phyloP scores from a whole-genome alignment of 2,329 filamentous ascomycete species.

The Sporothrix luriei region DNA sequence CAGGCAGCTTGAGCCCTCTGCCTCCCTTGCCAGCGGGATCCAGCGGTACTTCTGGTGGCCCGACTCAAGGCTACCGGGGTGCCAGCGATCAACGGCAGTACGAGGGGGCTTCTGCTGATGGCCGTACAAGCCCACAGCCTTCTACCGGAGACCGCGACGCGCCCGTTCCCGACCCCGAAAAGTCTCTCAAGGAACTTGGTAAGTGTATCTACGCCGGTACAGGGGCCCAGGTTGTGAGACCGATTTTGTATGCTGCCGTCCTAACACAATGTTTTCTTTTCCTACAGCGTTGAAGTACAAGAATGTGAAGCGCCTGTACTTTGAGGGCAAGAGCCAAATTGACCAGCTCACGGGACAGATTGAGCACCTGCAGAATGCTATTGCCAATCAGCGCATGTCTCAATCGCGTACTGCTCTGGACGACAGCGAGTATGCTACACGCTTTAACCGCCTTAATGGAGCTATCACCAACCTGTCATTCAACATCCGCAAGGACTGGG shows the following conservation, averaged over 20 bases:
- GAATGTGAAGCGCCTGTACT: constrained; percentile 96
- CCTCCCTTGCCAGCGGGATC: constrained; percentile 41
- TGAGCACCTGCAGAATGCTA: constrained; percentile 93
- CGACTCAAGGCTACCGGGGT: constrained; percentile 42
- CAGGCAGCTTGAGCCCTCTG: constrained; percentile 47
- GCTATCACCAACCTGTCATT: constrained; percentile 94
- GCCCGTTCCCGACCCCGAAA: constrained; percentile 51
- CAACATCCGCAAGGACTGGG: constrained; percentile 95
- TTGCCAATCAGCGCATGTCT: constrained; percentile 92
- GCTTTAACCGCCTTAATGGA: constrained; percentile 88
- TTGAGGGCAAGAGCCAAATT: constrained; percentile 91
- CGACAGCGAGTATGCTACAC: constrained; percentile 87
- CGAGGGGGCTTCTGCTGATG: constrained; percentile 53
- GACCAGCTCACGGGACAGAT: constrained; percentile 85
- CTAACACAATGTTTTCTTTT: background rate
- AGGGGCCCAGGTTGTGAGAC: too few species aligned
- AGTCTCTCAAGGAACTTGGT: constrained; percentile 62
- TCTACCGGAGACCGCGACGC: constrained; percentile 47
- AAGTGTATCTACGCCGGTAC: constrained; percentile 39
- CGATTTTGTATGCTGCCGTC: background rate
- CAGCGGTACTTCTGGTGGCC: constrained; percentile 41
- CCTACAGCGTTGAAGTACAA: constrained; percentile 75
- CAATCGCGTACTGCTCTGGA: constrained; percentile 92
- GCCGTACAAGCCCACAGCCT: constrained; percentile 61
- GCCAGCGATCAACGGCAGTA: constrained; percentile 46